Percentiles rank a stretch among this genome's conserved stretches.
Conservation (phyloP, 2,329 filamentous ascomycete genomes). For the Aspergillus oerlinghausenensis region DNA sequence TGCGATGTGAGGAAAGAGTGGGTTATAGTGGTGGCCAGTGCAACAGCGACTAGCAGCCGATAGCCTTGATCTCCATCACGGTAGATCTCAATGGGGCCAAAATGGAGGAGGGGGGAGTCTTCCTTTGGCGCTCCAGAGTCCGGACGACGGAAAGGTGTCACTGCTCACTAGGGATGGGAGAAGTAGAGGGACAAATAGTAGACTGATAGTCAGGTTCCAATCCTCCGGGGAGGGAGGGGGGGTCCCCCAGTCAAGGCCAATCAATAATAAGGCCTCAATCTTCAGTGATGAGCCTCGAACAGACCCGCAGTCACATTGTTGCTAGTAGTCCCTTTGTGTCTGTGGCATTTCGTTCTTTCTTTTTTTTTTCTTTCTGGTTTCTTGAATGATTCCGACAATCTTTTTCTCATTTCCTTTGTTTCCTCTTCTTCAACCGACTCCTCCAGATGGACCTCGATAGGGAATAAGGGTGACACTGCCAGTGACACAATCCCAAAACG, state of each 20-base stretch:
- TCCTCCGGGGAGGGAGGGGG: slow-evolving; percentile 12
- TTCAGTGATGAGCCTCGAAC: slow-evolving; percentile 5
- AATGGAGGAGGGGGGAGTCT: slow-evolving; percentile 2
- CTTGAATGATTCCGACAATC: not conserved
- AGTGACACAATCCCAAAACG: slow-evolving; percentile 22
- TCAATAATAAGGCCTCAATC: slow-evolving; percentile 11
- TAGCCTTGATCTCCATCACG: slow-evolving; percentile 33
- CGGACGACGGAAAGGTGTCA: slow-evolving; percentile 1
- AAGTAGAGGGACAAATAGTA: slow-evolving; percentile 11
- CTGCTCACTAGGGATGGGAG: slow-evolving; percentile 1
- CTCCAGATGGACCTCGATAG: not conserved
- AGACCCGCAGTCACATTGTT: slow-evolving; percentile 2
- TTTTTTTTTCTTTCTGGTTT: slow-evolving; percentile 3
- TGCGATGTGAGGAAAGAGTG: slow-evolving; percentile 10
- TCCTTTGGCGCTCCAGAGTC: slow-evolving; percentile 3
- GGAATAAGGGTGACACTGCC: slow-evolving; percentile 18
- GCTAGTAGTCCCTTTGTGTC: slow-evolving; percentile 4
- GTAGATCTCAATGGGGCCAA: slow-evolving; percentile 22
- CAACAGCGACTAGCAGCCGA: slow-evolving; percentile 29
- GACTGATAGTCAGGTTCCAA: slow-evolving; percentile 8
- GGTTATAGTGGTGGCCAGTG: slow-evolving; percentile 27
- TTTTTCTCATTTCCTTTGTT: slow-evolving; percentile 8
- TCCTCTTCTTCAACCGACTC: slow-evolving; percentile 13
- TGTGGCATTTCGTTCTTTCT: slow-evolving; percentile 4
- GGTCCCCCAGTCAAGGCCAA: slow-evolving; percentile 3